phyloP scores from a whole-genome alignment of 164 flowering plant genomes.

The Malania oleifera region DNA sequence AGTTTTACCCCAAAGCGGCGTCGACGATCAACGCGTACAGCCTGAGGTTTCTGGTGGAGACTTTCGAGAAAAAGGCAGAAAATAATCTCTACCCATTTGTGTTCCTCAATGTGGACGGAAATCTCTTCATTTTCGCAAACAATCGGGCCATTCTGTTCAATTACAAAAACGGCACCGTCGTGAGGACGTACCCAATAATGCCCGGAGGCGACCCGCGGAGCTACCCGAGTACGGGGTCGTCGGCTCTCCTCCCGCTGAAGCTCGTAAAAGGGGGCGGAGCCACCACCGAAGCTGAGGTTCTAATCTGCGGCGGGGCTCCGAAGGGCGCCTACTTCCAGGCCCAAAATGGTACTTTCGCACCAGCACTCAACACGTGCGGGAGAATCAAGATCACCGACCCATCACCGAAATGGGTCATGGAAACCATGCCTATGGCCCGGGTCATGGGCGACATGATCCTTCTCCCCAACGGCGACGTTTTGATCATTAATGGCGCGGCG shows the following conservation, averaged over 20 bases:
- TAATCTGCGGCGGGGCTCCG: slow-evolving; percentile 60
- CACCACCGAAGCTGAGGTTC: slow-evolving; percentile 29
- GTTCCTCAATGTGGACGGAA: slow-evolving; percentile 44
- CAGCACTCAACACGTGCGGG: slow-evolving; percentile 41
- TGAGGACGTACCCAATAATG: slow-evolving; percentile 37
- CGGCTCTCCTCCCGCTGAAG: slow-evolving; percentile 56
- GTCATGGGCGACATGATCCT: slow-evolving; percentile 48
- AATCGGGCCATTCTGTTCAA: slow-evolving; percentile 50
- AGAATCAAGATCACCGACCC: slow-evolving; percentile 40
- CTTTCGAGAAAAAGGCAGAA: slow-evolving; percentile 34
- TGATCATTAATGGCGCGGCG: slow-evolving; percentile 39
- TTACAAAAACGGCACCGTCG: slow-evolving; percentile 26
- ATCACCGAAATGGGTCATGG: slow-evolving; percentile 46
- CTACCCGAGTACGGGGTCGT: slow-evolving; percentile 66
- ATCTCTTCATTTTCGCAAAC: slow-evolving; percentile 55
- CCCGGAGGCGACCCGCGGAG: slow-evolving; percentile 60
- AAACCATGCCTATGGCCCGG: slow-evolving; percentile 44
- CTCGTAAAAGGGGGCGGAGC: slow-evolving; percentile 4
- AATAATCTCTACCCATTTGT: slow-evolving; percentile 68
- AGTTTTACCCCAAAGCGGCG: slow-evolving; percentile 56
- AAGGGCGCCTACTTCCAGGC: slow-evolving; percentile 28
- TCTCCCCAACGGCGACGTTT: slow-evolving; percentile 39
- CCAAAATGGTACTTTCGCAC: slow-evolving; percentile 11
- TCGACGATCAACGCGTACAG: background rate
- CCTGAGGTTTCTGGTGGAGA: slow-evolving; percentile 45